These are phyloP conservation scores for Salix caprea DNA, from an alignment of 345 rosid genomes.

Conservation along the genomic window DNA sequence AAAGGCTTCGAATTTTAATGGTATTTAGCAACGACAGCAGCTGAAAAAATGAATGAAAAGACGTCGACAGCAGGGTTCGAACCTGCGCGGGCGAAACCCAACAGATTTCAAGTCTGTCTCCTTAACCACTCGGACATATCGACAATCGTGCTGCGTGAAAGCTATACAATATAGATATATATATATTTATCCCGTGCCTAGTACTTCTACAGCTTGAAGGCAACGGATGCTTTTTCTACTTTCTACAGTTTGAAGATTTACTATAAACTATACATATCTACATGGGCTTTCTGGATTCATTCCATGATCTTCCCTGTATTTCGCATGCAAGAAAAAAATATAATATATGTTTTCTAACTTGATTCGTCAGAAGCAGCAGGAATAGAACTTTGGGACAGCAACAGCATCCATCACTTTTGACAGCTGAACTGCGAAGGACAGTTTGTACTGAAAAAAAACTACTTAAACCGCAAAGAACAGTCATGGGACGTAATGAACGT, in stretches of 20 bases:
- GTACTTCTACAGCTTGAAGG: too few species aligned
- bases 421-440: not conserved
- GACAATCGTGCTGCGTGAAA: not conserved
- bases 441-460: not conserved
- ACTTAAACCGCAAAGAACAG: not conserved
- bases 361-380: not conserved
- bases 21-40: too few species aligned
- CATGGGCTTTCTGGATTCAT: too few species aligned
- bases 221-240: too few species aligned
- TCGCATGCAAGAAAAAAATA: too few species aligned
- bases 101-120: constrained; percentile 99
- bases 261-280: too few species aligned
- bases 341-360: too few species aligned
- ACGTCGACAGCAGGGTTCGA: constrained; percentile 95
- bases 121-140: constrained; percentile 98
- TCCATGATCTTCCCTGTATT: too few species aligned
- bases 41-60: too few species aligned
- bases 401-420: not conserved
- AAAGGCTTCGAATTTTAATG: too few species aligned
- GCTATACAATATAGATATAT: too few species aligned
- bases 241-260: too few species aligned
- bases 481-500: not conserved
- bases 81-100: constrained; percentile 99
- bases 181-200: accelerated
- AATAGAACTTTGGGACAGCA: not conserved